phyloP scores from a whole-genome alignment of 805 yeast species.

The Ogataea haglerorum region DNA sequence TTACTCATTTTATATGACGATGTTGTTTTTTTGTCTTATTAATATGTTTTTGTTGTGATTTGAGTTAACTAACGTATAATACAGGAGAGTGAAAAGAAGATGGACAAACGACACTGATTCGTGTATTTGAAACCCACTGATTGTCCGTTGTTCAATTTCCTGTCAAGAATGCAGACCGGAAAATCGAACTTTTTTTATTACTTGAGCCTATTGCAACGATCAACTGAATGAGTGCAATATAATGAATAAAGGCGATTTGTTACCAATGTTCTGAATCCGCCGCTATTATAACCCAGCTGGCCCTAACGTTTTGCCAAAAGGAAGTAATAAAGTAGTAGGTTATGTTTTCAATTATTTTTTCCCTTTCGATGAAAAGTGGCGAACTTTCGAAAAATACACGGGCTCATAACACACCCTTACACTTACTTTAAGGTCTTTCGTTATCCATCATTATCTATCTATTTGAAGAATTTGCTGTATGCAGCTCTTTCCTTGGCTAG shows the following conservation, averaged over 20 bases:
- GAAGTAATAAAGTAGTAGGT: slow-evolving; percentile 11
- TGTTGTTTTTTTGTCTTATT: slow-evolving; percentile 15
- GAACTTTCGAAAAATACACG: slow-evolving; percentile 12
- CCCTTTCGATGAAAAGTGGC: slow-evolving; percentile 23
- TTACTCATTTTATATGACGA: slow-evolving; percentile 30
- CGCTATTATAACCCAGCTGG: slow-evolving; percentile 17
- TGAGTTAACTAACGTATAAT: slow-evolving; percentile 13
- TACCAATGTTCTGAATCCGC: slow-evolving; percentile 11
- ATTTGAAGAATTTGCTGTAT: slow-evolving; percentile 61
- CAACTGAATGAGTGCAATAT: slow-evolving; percentile 32
- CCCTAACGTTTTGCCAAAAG: slow-evolving; percentile 11
- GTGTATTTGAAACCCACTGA: slow-evolving; percentile 13
- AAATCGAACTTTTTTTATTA: slow-evolving; percentile 9
- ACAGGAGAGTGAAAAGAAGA: slow-evolving; percentile 12
- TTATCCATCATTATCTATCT: background rate
- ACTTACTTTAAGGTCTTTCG: background rate
- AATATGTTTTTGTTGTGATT: slow-evolving; percentile 5
- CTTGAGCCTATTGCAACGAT: slow-evolving; percentile 25
- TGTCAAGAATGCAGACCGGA: slow-evolving; percentile 8
- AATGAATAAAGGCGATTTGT: slow-evolving; percentile 9
- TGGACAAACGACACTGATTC: slow-evolving; percentile 9
- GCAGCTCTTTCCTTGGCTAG: slow-evolving; percentile 71
- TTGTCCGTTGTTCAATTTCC: slow-evolving; percentile 12
- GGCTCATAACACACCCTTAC: slow-evolving; percentile 9
- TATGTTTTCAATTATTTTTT: slow-evolving; percentile 12